phyloP scores from a whole-genome alignment of 1,284 basidiomycete species.

The Athelia sp. region DNA sequence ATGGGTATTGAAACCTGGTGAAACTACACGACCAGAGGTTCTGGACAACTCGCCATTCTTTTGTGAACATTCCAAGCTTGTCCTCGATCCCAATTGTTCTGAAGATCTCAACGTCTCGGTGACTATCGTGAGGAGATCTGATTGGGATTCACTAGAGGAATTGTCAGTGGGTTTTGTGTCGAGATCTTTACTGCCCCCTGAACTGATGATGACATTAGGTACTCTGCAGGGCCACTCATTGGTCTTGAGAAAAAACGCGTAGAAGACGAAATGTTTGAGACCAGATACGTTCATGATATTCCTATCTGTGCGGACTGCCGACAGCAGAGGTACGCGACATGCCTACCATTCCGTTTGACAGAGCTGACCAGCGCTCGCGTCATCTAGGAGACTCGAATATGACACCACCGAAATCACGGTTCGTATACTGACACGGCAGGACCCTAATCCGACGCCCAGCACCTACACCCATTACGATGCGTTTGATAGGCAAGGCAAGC shows the following conservation, averaged over 20 bases:
- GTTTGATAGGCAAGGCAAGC: constrained; percentile 10
- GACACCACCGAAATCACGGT: constrained; percentile 46
- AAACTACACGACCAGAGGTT: constrained; percentile 47
- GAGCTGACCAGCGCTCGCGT: not conserved
- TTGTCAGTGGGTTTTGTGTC: constrained; percentile 38
- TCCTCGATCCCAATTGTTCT: constrained; percentile 58
- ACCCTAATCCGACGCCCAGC: constrained; percentile 4
- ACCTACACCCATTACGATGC: constrained; percentile 1
- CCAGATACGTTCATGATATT: constrained; percentile 40
- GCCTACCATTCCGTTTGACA: not conserved
- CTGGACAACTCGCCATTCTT: constrained; percentile 60
- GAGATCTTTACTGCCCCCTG: not conserved
- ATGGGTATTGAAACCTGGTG: constrained; percentile 60
- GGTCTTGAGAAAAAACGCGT: constrained; percentile 37
- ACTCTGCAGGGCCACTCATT: constrained; percentile 53
- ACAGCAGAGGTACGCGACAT: constrained; percentile 42
- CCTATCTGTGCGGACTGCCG: constrained; percentile 61
- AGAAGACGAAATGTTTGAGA: constrained; percentile 17
- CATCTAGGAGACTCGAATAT: constrained; percentile 45
- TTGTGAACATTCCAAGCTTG: constrained; percentile 62
- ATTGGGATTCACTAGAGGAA: constrained; percentile 58
- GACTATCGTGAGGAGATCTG: constrained; percentile 48
- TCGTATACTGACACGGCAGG: constrained; percentile 28
- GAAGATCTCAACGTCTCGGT: constrained; percentile 52
- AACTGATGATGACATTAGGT: constrained; percentile 35